A percentile compares a stretch with the other conserved stretches of the same genome.
These are phyloP conservation scores for Paramecium biaurelia DNA, from an alignment of 73 alveolate species.

Conservation along the genomic window DNA sequence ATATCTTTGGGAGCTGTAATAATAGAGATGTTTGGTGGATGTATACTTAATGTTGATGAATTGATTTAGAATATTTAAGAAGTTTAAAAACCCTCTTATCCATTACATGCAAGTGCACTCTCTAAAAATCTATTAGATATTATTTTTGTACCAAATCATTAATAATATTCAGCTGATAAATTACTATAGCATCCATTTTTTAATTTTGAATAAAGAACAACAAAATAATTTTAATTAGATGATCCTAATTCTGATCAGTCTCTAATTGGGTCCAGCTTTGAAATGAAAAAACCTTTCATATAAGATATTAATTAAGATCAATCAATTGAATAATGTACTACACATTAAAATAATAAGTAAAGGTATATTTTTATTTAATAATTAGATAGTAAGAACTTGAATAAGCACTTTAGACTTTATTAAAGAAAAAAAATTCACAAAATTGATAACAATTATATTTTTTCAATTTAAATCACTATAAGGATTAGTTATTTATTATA, in stretches of 20 bases:
- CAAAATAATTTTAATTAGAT: not conserved
- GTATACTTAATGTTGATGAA: constrained; percentile 68
- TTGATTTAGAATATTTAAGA: not conserved
- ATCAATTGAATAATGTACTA: not conserved
- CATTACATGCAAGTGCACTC: not conserved
- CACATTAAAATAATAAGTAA: not conserved
- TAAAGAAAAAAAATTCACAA: not conserved
- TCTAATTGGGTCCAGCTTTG: not conserved
- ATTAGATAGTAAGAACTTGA: not conserved
- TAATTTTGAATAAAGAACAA: not conserved
- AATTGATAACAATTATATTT: not conserved
- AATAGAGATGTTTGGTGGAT: constrained; percentile 77
- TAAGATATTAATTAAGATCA: not conserved
- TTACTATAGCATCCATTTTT: constrained; percentile 1
- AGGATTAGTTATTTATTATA: not conserved
- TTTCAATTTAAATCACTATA: not conserved
- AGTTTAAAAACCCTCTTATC: not conserved
- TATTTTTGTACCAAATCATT: not conserved
- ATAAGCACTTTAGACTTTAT: not conserved
- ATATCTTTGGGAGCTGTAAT: constrained; percentile 82
- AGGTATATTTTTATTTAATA: not conserved
- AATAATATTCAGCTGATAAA: constrained; percentile 4
- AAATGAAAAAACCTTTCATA: not conserved
- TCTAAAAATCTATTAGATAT: not conserved
- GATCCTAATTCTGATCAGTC: not conserved